These are phyloP conservation scores for Lepiota brunneoincarnata DNA, from an alignment of 768 basidiomycete genomes.

Conservation along the genomic window DNA sequence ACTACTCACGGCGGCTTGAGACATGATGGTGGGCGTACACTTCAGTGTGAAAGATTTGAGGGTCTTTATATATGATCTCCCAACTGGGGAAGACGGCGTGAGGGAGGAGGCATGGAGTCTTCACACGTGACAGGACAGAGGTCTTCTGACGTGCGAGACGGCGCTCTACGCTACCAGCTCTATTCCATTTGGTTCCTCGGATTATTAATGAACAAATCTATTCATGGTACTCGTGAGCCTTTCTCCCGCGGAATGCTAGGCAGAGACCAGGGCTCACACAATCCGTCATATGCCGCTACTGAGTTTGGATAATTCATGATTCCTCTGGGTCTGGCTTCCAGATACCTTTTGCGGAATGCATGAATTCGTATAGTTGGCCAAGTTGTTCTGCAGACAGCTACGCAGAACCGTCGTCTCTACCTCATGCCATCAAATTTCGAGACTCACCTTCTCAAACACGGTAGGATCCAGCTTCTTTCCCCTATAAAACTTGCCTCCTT, in stretches of 20 bases:
- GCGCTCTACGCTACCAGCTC: background rate
- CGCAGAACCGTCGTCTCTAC: background rate
- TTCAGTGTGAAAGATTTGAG: background rate
- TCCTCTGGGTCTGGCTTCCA: constrained; percentile 61
- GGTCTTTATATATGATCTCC: background rate
- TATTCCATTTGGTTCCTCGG: constrained; percentile 6
- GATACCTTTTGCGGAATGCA: constrained; percentile 86
- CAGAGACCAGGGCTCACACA: constrained; percentile 10
- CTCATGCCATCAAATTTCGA: background rate
- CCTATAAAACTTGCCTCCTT: constrained; percentile 43
- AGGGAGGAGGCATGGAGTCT: background rate
- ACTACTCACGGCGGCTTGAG: constrained; percentile 9
- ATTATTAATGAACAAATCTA: constrained; percentile 2
- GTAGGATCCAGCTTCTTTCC: constrained; percentile 72
- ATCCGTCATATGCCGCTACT: background rate
- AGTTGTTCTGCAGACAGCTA: constrained; percentile 91
- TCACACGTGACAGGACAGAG: background rate
- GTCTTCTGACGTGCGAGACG: background rate
- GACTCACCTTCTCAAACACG: constrained; percentile 68
- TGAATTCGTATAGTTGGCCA: constrained; percentile 91
- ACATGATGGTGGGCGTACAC: constrained; percentile 5
- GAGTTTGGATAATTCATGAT: constrained; percentile 2
- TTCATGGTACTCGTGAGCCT: constrained; percentile 9
- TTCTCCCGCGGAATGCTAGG: background rate
- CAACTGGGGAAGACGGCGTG: background rate